A percentile compares a stretch with the other conserved stretches of the same genome.
Conservation (phyloP, 2,329 filamentous ascomycete genomes). For the Ascochyta clinopodiicola region DNA sequence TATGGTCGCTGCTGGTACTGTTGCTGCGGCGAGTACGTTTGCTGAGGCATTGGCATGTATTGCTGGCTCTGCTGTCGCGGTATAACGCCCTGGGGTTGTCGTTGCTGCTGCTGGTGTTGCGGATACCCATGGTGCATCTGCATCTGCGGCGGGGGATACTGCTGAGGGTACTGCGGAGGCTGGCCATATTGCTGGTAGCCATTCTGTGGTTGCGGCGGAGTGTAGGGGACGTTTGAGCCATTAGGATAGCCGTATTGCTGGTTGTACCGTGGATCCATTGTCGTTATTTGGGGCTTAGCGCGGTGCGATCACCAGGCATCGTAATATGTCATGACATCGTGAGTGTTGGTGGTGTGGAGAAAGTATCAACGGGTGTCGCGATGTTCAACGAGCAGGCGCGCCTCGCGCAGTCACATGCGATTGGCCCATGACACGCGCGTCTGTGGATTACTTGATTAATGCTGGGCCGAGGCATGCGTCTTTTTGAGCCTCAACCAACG, state of each 20-base stretch:
- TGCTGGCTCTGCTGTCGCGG: conserved; percentile 35
- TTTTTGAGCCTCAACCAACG: neutral
- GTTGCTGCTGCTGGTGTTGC: conserved; percentile 27
- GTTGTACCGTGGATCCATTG: conserved; percentile 47
- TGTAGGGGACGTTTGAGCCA: conserved; percentile 40
- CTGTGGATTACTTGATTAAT: neutral
- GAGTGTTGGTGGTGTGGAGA: conserved; percentile 21
- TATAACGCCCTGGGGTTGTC: conserved; percentile 27
- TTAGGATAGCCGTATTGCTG: conserved; percentile 41
- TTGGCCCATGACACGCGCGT: conserved; percentile 18
- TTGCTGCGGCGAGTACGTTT: conserved; percentile 9
- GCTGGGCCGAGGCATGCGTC: conserved; percentile 8
- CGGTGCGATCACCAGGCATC: conserved; percentile 23
- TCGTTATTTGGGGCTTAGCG: neutral
- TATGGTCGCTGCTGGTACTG: neutral
- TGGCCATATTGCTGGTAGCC: conserved; percentile 41
- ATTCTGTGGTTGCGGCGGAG: conserved; percentile 32
- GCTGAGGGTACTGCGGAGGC: conserved; percentile 28
- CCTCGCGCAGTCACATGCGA: conserved; percentile 14
- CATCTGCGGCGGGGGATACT: conserved; percentile 30
- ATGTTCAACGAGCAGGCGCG: conserved; percentile 7
- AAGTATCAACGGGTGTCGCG: conserved; percentile 16
- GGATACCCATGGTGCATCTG: conserved; percentile 33
- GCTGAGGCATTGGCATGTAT: conserved; percentile 29
- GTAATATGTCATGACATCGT: conserved; percentile 26